phyloP scores from a whole-genome alignment of 352 stramenopile species.

The Phytophthora vignae region DNA sequence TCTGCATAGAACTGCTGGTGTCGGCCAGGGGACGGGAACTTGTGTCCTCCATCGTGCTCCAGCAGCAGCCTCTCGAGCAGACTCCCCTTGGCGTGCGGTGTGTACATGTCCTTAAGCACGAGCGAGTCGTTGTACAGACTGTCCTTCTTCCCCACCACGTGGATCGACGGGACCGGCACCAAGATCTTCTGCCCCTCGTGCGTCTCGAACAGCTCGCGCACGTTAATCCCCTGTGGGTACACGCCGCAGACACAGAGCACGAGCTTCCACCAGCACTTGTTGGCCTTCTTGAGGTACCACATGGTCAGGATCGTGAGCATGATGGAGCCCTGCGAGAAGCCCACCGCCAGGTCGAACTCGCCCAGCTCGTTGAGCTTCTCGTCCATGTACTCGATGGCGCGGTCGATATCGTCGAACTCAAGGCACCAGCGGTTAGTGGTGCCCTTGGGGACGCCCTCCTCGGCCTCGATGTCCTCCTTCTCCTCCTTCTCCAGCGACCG shows the following conservation, averaged over 20 bases:
- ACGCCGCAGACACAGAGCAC: constrained; percentile 58
- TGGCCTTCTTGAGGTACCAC: constrained; percentile 54
- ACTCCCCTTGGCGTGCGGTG: constrained; percentile 40
- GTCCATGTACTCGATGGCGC: constrained; percentile 62
- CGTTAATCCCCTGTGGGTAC: constrained; percentile 41
- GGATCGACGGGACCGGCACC: constrained; percentile 66
- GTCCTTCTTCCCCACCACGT: constrained; percentile 63
- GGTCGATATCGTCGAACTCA: constrained; percentile 51
- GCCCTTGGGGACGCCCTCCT: constrained; percentile 30
- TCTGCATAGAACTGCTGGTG: constrained; percentile 56
- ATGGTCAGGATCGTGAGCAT: constrained; percentile 73
- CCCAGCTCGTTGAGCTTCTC: constrained; percentile 64
- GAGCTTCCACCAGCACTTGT: constrained; percentile 63
- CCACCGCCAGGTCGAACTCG: constrained; percentile 78
- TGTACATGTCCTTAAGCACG: constrained; percentile 56
- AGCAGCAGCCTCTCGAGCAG: constrained; percentile 44
- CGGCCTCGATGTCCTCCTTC: constrained; percentile 43
- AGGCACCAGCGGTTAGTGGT: constrained; percentile 38
- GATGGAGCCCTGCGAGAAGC: constrained; percentile 82
- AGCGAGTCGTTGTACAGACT: constrained; percentile 53
- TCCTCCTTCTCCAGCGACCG: constrained; percentile 54
- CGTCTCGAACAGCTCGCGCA: constrained; percentile 55
- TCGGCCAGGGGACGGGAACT: constrained; percentile 67
- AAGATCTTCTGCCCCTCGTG: constrained; percentile 45
- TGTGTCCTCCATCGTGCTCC: constrained; percentile 65